A percentile compares a stretch with the other conserved stretches of the same genome.
These are phyloP conservation scores for Casuarina glauca DNA, from an alignment of 306 rosid genomes.

Conservation along the genomic window DNA sequence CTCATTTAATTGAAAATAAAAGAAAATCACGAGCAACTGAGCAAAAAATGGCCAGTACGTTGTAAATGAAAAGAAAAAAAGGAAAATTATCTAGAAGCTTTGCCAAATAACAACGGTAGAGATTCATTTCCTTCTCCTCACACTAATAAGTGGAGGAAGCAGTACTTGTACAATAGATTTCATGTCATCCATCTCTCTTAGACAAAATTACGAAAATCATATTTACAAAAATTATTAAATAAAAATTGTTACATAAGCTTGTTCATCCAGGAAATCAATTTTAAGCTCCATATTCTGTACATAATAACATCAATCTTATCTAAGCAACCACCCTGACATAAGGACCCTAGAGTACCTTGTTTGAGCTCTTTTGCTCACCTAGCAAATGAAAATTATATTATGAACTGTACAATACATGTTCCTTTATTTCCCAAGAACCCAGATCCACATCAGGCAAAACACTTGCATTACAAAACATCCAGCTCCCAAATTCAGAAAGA, in stretches of 20 bases:
- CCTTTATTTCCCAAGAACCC: neutral
- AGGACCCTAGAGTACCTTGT: neutral
- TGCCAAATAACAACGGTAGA: neutral
- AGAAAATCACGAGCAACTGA: neutral
- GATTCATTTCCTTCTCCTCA: neutral
- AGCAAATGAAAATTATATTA: neutral
- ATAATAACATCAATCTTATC: neutral
- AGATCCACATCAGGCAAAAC: neutral
- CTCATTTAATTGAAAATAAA: neutral
- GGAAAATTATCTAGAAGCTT: neutral
- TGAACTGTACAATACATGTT: neutral
- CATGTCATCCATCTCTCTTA: neutral
- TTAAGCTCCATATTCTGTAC: neutral
- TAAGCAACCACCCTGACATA: neutral
- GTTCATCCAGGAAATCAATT: neutral
- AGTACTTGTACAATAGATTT: neutral
- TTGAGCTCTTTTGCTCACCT: neutral
- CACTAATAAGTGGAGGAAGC: neutral
- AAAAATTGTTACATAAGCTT: neutral
- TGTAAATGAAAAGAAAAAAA: neutral
- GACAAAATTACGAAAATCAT: neutral
- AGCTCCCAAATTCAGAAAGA: neutral
- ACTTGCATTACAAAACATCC: neutral
- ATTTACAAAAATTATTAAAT: neutral
- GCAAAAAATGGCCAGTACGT: neutral